Conservation (phyloP, 768 basidiomycete genomes). For the Trametes elegans region DNA sequence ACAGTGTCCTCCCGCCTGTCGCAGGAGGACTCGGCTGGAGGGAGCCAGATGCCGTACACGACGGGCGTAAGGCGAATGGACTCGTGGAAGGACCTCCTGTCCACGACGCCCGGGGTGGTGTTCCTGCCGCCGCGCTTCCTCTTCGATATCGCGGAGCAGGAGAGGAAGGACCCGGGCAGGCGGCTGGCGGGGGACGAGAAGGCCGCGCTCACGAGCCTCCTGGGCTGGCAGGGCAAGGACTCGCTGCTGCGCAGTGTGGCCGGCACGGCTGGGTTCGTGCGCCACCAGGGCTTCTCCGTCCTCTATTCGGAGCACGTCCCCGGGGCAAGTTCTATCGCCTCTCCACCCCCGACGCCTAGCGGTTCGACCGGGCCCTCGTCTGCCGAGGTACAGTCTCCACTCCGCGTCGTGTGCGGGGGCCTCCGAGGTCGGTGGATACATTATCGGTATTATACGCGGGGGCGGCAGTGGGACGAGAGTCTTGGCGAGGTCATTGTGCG, state of each 20-base stretch:
- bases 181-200: constrained; percentile 57
- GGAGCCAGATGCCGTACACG: constrained; percentile 32
- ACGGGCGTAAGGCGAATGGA: constrained; percentile 42
- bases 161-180: constrained; percentile 38
- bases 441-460: constrained; percentile 47
- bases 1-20: constrained; percentile 9
- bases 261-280: constrained; percentile 50
- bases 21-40: constrained; percentile 1
- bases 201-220: constrained; percentile 47
- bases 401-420: constrained; percentile 39
- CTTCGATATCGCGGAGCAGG: constrained; percentile 48
- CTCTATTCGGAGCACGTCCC: constrained; percentile 44
- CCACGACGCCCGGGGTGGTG: constrained; percentile 51
- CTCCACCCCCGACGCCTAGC: constrained; percentile 18
- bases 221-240: constrained; percentile 59
- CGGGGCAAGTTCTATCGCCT: constrained; percentile 5
- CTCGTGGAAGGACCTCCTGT: constrained; percentile 39
- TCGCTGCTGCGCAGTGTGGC: constrained; percentile 41
- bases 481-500: constrained; percentile 45
- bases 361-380: constrained; percentile 17
- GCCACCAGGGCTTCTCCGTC: constrained; percentile 56
- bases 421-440: constrained; percentile 46
- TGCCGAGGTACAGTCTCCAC: constrained; percentile 14
- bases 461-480: constrained; percentile 25
- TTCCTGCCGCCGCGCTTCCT: constrained; percentile 50